Evolutionary conservation across 768 basidiomycete species (phyloP), one percentile per base, ranked within the genome.

Genomic region (Russula dissimulans): DNA sequence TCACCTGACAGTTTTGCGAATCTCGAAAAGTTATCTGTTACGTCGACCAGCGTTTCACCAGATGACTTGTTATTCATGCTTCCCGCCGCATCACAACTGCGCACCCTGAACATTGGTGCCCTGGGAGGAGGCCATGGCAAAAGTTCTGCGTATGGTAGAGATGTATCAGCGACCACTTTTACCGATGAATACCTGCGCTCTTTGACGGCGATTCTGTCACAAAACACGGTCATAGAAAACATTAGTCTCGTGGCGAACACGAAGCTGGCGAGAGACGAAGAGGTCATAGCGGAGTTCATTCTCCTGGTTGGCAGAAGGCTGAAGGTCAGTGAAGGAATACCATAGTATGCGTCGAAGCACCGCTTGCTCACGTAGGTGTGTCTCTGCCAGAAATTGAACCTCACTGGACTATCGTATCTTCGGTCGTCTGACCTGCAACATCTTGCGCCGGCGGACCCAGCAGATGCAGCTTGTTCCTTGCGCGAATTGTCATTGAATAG

Each of bases 231-330:
- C 26, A 71, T 89, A 29, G 79, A 83, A 56, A 77, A 73, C 60
- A 58, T 89, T 51, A 87, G 72, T 67, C 72, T 89, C 8, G 85
- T 84, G 7, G 82, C 82, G 7, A 89, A 88, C 66, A 74, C 75
- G 5, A 86, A 84, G 59, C 68, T 89, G 17, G 82, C 81, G 7
- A 48, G 67, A 63, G 58, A 64, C 50, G 67, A 72, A 8, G 66
- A 72, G 3, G 71, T 80, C 1, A 67, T 87, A 5, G 65, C 71
- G 2, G 67, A 75, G 26, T 79, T 87, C 61, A 66, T 89, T 32
- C 66, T 69, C 47, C 71, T 69, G 9, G 79, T 87, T 14, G 86
- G 87, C 26, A 74, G 82, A 61, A 77, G 71, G n/a, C 36, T 66
- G 39, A 66, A 65, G 63, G 65, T 66, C 32, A 15, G 63, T 34